Evolutionary conservation across 495 filamentous ascomycete species (phyloP).

Genomic region (Tuber microsphaerosporum): DNA sequence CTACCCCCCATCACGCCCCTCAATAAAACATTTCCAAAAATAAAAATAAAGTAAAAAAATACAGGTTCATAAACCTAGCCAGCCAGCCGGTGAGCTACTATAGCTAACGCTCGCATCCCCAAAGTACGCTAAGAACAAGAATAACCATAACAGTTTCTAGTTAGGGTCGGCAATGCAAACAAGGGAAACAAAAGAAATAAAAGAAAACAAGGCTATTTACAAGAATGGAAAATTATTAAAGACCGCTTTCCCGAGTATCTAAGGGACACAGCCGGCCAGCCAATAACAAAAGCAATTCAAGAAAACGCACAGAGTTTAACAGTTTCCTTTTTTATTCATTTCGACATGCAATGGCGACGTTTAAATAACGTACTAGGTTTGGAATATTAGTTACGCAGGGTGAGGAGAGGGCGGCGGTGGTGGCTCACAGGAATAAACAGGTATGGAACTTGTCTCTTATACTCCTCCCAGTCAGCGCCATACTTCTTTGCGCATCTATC

Average conservation of each 20-base stretch:
- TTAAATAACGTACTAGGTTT: constrained; percentile 42
- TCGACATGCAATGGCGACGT: not conserved
- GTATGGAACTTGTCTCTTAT: constrained; percentile 80
- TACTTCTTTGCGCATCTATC: constrained; percentile 79
- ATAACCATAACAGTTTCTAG: not conserved
- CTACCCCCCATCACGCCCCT: not conserved
- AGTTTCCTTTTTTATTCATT: not conserved
- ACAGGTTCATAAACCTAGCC: not conserved
- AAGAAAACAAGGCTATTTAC: not conserved
- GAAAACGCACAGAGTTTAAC: not conserved
- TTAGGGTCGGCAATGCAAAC: not conserved
- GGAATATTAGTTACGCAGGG: not conserved
- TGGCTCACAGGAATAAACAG: constrained; percentile 88
- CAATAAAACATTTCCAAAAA: not conserved
- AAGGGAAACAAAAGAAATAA: not conserved
- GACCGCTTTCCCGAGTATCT: not conserved
- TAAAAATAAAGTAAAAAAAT: not conserved
- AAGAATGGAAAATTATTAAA: not conserved
- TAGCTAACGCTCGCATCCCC: not conserved
- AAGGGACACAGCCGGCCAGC: not conserved
- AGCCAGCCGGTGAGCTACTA: not conserved
- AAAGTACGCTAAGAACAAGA: not conserved
- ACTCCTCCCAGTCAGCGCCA: constrained; percentile 85
- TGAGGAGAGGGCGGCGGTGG: constrained; percentile 27
- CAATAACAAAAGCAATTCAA: not conserved